Evolutionary conservation across 371 early-diverging fungal species (phyloP), one percentile per base, ranked within the genome.

Genomic region (Mucor velutinosus): DNA sequence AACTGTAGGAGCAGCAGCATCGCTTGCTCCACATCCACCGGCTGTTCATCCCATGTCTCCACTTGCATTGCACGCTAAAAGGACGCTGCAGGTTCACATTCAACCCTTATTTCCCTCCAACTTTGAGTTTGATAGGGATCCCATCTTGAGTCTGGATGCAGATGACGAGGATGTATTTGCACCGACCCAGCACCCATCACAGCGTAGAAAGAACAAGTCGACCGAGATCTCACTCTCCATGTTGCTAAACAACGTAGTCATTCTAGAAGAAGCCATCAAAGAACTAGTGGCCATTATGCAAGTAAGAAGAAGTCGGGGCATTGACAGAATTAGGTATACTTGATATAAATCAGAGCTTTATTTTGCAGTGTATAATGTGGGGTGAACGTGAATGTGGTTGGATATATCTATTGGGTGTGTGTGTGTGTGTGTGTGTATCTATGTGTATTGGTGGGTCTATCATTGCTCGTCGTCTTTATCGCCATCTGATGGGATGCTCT

Each of bases 231-330:
- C 81, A 8, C 69, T 93, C 33, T 87, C 89, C 21, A 88, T 88
- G 75, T 67, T 93, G 32, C 72, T 93, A 14, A 95, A 94, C 69
- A 97, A 97, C 75, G 92, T 95, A 17, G 90, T 97, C 17, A 92
- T 96, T 30, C 67, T 97, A 61, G 94, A 97, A 69, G 98, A 97
- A 79, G 85, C 90, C 6, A 89, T 93, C 35, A 96, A 96, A 71
- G 98, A 97, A 71, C 75, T 96, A 10, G 86, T 97, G 7, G 94
- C 95, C 15, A 83, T 92, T 23, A 80, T 96, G 64, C 93, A 93
- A 73, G 92, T 92, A 27, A 88, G 93, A 30, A 78, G 92, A 62
- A 90, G 90, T 65, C 71, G 87, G 43, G 93, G 94, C n/a, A 85
- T 91, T 25, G 94, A 94, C 74, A 84, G 56, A 63, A 63, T 73